A percentile compares a stretch with the other conserved stretches of the same genome.
These are phyloP conservation scores for Porphyrellus cyaneotinctus DNA, from an alignment of 768 basidiomycete species.

Conservation along the genomic window DNA sequence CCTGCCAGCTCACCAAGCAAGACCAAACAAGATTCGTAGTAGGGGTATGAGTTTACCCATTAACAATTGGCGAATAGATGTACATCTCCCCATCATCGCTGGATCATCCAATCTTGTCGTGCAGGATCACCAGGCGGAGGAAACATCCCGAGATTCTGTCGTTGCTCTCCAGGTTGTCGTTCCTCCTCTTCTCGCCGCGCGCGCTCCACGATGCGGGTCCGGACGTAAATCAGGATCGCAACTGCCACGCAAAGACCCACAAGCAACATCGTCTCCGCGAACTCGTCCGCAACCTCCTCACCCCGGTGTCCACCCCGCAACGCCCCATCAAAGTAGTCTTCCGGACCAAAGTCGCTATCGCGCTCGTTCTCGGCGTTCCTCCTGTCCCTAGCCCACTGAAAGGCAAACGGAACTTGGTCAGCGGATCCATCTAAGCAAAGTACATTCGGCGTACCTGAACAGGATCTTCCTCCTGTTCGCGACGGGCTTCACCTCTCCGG, in stretches of 20 bases:
- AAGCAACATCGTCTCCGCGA: constrained; percentile 76
- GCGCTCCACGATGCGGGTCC: constrained; percentile 72
- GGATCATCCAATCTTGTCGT: constrained; percentile 61
- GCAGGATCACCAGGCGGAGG: constrained; percentile 63
- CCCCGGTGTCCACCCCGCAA: constrained; percentile 56
- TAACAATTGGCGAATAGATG: constrained; percentile 2
- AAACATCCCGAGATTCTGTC: constrained; percentile 44
- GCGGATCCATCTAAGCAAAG: not conserved
- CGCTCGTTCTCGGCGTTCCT: constrained; percentile 68
- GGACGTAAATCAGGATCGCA: constrained; percentile 71
- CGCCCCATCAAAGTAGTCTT: constrained; percentile 77
- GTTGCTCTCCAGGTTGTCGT: constrained; percentile 34
- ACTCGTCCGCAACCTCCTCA: constrained; percentile 65
- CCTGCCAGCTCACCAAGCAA: constrained; percentile 18
- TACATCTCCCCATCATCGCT: constrained; percentile 29
- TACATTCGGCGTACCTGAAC: constrained; percentile 51
- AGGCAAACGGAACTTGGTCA: constrained; percentile 4
- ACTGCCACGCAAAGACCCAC: constrained; percentile 69
- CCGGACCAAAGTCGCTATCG: constrained; percentile 72
- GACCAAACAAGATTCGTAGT: constrained; percentile 20
- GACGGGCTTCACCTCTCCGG: constrained; percentile 38
- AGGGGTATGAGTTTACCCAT: not conserved
- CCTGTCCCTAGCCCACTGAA: constrained; percentile 75
- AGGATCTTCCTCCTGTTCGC: constrained; percentile 62
- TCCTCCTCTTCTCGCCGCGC: constrained; percentile 60